A percentile compares a stretch with the other conserved stretches of the same genome.
Conservation (phyloP, 768 basidiomycete species). For the Clathrus columnatus region DNA sequence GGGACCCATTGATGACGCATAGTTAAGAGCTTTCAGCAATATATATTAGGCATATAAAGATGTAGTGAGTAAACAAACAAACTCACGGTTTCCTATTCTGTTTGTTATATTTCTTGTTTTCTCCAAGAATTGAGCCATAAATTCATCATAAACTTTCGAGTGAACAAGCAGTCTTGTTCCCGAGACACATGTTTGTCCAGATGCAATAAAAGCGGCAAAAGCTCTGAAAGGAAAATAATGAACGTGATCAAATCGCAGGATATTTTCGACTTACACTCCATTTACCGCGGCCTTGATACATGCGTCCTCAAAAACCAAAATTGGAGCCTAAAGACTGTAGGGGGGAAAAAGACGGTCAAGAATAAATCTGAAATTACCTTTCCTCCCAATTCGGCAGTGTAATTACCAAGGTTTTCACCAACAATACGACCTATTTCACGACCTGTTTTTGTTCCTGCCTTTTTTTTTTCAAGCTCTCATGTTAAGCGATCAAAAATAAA, state of each 20-base stretch:
- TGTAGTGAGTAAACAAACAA: not conserved
- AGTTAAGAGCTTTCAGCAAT: constrained; percentile 49
- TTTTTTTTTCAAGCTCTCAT: not conserved
- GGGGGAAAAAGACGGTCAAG: not conserved
- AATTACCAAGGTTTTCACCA: constrained; percentile 63
- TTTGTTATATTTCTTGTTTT: constrained; percentile 54
- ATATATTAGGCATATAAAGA: not conserved
- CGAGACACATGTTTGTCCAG: constrained; percentile 88
- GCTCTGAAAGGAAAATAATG: constrained; percentile 24
- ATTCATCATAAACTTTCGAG: constrained; percentile 55
- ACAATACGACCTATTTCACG: constrained; percentile 64
- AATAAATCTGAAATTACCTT: constrained; percentile 41
- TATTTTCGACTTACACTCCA: constrained; percentile 35
- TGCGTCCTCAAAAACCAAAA: constrained; percentile 72
- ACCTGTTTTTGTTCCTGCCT: constrained; percentile 77
- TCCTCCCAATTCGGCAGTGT: constrained; percentile 80
- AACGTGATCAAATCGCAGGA: not conserved
- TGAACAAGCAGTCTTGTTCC: constrained; percentile 80
- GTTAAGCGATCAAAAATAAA: too few species aligned
- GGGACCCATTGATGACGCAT: constrained; percentile 67
- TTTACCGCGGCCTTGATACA: constrained; percentile 69
- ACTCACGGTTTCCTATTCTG: constrained; percentile 75
- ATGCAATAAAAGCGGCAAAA: constrained; percentile 75
- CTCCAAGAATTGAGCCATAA: constrained; percentile 50
- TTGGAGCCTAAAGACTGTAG: constrained; percentile 66